phyloP scores from a whole-genome alignment of 208 protist species.

The Trypanosoma caninum region DNA sequence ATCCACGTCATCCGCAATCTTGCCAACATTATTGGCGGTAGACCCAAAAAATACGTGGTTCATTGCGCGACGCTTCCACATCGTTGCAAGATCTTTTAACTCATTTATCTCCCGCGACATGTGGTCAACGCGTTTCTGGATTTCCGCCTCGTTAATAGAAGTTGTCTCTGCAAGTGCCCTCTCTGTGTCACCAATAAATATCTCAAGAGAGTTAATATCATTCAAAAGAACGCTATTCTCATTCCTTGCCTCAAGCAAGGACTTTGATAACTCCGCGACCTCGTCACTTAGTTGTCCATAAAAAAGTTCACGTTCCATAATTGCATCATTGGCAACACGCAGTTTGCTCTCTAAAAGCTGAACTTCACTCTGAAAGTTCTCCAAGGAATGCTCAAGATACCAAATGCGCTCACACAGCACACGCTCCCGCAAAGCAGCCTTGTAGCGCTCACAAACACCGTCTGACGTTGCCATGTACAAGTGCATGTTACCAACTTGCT shows the following conservation, averaged over 20 bases:
- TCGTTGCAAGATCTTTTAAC: constrained; percentile 29
- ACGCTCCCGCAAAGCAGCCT: constrained; percentile 45
- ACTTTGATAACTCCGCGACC: constrained; percentile 30
- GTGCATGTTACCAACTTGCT: constrained; percentile 8
- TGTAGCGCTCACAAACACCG: constrained; percentile 52
- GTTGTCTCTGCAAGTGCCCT: constrained; percentile 48
- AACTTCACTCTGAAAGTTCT: constrained; percentile 45
- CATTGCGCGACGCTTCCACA: constrained; percentile 80
- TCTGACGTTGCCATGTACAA: constrained; percentile 51
- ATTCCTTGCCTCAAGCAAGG: constrained; percentile 29
- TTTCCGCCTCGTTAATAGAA: constrained; percentile 46
- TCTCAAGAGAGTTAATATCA: constrained; percentile 49
- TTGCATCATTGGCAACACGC: constrained; percentile 56
- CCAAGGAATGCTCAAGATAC: constrained; percentile 47
- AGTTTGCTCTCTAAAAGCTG: constrained; percentile 54
- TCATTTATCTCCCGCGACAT: constrained; percentile 40
- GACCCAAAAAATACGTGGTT: too few relatives aligned
- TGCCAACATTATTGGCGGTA: too few relatives aligned
- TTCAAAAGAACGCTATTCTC: constrained; percentile 36
- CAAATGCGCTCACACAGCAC: constrained; percentile 47
- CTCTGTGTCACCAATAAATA: constrained; percentile 36
- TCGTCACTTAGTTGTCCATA: constrained; percentile 44
- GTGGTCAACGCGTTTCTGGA: constrained; percentile 29
- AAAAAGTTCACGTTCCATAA: constrained; percentile 45
- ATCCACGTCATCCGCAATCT: constrained; percentile 54